Evolutionary conservation across 2,329 filamentous ascomycete genomes (phyloP).

Genomic region (Pyrenophora graminea): DNA sequence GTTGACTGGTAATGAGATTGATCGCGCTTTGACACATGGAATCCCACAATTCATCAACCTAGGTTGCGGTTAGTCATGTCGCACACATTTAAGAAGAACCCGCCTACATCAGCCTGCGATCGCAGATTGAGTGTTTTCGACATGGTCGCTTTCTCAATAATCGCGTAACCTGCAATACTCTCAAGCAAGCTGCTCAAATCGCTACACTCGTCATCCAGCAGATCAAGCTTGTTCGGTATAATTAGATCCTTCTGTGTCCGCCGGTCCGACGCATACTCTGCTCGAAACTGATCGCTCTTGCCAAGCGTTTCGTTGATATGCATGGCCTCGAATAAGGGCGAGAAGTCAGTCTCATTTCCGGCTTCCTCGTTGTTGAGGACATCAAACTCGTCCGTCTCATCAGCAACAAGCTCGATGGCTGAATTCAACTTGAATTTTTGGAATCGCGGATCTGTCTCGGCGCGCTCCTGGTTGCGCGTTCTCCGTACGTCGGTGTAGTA

Average conservation of each 20-base stretch:
- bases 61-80: conserved; percentile 4
- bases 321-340: conserved; percentile 88
- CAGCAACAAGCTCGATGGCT: conserved; percentile 90
- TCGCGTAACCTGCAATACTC: conserved; percentile 93
- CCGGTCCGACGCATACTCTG: conserved; percentile 89
- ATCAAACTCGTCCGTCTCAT: conserved; percentile 95
- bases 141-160: conserved; percentile 94
- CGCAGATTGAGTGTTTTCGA: conserved; percentile 81
- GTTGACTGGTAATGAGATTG: conserved; percentile 75
- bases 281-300: conserved; percentile 86
- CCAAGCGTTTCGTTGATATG: conserved; percentile 96
- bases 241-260: conserved; percentile 90
- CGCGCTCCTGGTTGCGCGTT: conserved; percentile 78
- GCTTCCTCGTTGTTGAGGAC: conserved; percentile 82
- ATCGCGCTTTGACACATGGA: conserved; percentile 93
- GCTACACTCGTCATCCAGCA: conserved; percentile 80
- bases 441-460: conserved; percentile 75
- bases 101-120: conserved; percentile 73
- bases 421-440: conserved; percentile 90
- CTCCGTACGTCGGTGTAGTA: conserved; percentile 92
- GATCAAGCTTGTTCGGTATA: conserved; percentile 73
- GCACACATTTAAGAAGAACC: no score
- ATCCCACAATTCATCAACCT: conserved; percentile 98
- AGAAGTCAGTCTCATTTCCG: conserved; percentile 91
- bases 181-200: conserved; percentile 90